Percentiles rank a stretch among this genome's conserved stretches.
These are phyloP conservation scores for Tricholoma flavovirens DNA, from an alignment of 768 basidiomycete genomes.

Conservation along the genomic window DNA sequence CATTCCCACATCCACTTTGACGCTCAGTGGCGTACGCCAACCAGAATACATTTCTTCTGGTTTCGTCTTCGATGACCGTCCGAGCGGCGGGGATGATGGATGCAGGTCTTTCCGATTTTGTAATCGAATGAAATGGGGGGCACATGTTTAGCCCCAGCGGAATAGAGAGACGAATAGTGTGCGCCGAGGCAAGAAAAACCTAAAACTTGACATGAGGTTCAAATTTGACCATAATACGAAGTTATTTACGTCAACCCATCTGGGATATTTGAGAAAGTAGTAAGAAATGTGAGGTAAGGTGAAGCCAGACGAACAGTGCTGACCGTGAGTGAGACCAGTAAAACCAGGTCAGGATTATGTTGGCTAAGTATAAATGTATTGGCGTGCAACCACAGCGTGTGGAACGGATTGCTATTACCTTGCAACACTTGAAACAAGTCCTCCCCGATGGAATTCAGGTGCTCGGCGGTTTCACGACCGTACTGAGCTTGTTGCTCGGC, in stretches of 20 bases:
- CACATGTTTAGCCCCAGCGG: conserved; percentile 69
- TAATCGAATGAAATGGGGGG: conserved; percentile 60
- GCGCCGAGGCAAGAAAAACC: conserved; percentile 57
- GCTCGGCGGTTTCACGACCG: conserved; percentile 46
- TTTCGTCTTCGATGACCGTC: conserved; percentile 64
- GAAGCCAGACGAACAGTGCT: conserved; percentile 12
- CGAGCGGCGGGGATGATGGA: conserved; percentile 56
- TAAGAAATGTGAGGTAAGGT: conserved; percentile 1
- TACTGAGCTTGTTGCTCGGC: conserved; percentile 58
- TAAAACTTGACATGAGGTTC: conserved; percentile 20
- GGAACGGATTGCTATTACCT: conserved; percentile 33
- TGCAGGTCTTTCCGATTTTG: conserved; percentile 49
- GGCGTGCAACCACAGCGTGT: not conserved
- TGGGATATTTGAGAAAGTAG: conserved; percentile 20
- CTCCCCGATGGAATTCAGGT: conserved; percentile 43
- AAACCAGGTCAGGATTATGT: conserved; percentile 63
- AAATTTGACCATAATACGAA: not conserved
- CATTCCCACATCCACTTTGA: conserved; percentile 60
- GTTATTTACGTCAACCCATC: conserved; percentile 65
- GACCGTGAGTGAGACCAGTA: conserved; percentile 71
- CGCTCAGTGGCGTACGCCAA: conserved; percentile 65
- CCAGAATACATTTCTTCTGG: conserved; percentile 69
- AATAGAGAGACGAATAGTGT: conserved; percentile 50
- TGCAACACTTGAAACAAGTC: conserved; percentile 56
- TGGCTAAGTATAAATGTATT: conserved; percentile 33